These are phyloP conservation scores for Aspergillus fijiensis DNA, from an alignment of 2,329 filamentous ascomycete species.

Conservation along the genomic window DNA sequence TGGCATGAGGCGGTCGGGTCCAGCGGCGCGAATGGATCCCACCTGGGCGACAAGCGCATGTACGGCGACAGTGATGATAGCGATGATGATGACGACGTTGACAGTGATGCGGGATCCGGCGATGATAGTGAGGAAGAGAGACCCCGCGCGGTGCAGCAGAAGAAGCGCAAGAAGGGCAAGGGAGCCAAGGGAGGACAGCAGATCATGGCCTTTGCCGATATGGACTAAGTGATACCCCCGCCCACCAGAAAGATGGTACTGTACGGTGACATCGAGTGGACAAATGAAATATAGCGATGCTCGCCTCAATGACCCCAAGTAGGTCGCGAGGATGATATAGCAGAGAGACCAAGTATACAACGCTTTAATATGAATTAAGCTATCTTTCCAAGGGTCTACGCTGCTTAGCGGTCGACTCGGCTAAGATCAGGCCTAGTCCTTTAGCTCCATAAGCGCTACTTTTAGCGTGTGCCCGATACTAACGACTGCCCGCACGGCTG, in stretches of 20 bases:
- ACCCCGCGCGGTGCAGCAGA: constrained; percentile 40
- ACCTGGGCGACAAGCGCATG: constrained; percentile 34
- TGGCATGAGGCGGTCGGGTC: constrained; percentile 72
- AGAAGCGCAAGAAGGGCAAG: constrained; percentile 48
- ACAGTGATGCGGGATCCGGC: constrained; percentile 48
- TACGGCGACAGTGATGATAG: constrained; percentile 40
- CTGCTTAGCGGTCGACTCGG: background rate
- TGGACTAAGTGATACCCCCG: constrained; percentile 35
- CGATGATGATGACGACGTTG: constrained; percentile 42
- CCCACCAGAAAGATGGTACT: background rate
- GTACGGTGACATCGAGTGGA: background rate
- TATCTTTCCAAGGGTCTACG: background rate
- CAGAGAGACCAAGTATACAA: background rate
- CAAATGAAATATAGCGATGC: background rate
- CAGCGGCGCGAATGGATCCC: constrained; percentile 48
- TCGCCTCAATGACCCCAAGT: background rate
- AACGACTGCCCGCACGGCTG: too few species aligned
- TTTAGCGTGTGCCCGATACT: background rate
- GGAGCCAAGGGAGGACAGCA: constrained; percentile 40
- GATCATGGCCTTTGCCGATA: constrained; percentile 44
- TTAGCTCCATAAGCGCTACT: background rate
- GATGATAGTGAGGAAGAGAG: constrained; percentile 31
- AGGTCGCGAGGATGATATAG: background rate
- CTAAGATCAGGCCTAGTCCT: background rate
- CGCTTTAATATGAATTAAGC: background rate